These are phyloP conservation scores for Fusarium sp. DNA, from an alignment of 2,329 filamentous ascomycete genomes.

Conservation along the genomic window DNA sequence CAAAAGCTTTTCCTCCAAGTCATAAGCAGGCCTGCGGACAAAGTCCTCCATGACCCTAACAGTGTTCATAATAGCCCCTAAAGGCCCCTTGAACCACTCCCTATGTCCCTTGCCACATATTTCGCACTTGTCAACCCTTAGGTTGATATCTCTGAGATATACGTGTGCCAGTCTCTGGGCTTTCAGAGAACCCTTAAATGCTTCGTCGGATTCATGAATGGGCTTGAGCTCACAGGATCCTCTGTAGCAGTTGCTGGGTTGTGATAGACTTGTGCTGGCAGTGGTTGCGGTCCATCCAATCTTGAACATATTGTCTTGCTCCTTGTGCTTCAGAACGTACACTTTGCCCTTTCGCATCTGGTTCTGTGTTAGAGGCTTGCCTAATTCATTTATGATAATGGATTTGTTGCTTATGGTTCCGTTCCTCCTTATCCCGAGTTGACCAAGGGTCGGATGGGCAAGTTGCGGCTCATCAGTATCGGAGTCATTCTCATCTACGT, in stretches of 20 bases:
- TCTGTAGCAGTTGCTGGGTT: slow-evolving; percentile 20
- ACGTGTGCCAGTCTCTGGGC: slow-evolving; percentile 11
- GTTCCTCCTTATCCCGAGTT: slow-evolving; percentile 1
- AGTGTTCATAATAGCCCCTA: neutral
- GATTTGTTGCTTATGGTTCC: slow-evolving; percentile 9
- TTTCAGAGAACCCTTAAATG: slow-evolving; percentile 16
- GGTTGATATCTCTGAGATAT: neutral
- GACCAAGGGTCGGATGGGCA: neutral
- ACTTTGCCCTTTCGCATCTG: slow-evolving; percentile 4
- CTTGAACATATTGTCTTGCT: slow-evolving; percentile 9
- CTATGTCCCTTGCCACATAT: slow-evolving; percentile 13
- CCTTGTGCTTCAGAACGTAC: slow-evolving; percentile 20
- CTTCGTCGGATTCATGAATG: slow-evolving; percentile 10
- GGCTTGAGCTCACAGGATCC: neutral
- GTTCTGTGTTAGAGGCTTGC: neutral
- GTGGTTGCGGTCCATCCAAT: slow-evolving; percentile 17
- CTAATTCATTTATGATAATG: slow-evolving; percentile 2
- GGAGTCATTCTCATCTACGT: neutral
- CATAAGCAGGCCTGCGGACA: slow-evolving; percentile 16
- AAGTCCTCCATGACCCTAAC: slow-evolving; percentile 27
- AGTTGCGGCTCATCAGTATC: neutral
- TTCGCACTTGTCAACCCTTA: neutral
- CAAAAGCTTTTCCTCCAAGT: neutral
- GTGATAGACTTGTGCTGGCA: neutral
- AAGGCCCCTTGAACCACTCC: slow-evolving; percentile 4